phyloP scores from a whole-genome alignment of 78 protist species.

The Polysphondylium violaceum region DNA sequence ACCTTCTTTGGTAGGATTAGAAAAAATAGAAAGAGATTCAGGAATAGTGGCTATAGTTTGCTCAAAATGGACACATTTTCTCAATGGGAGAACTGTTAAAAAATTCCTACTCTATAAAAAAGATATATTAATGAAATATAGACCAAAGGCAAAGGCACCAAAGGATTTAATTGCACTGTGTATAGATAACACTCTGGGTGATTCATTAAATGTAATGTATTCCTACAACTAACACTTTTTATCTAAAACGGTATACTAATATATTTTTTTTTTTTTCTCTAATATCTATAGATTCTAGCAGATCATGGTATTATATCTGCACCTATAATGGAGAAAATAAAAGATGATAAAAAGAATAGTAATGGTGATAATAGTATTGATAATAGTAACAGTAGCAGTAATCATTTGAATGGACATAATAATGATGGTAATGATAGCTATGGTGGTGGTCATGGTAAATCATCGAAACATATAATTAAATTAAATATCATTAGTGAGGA shows the following conservation, averaged over 20 bases:
- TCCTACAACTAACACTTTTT: background rate
- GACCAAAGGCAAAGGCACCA: background rate
- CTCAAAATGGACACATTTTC: slow-evolving; percentile 38
- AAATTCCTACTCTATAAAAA: slow-evolving; percentile 23
- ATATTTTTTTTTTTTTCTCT: background rate
- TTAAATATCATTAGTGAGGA: background rate
- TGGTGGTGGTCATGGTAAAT: background rate
- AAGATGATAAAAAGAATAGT: background rate
- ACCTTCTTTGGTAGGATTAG: too few species aligned
- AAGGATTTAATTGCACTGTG: slow-evolving; percentile 2
- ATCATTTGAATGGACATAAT: background rate
- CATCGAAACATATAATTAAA: background rate
- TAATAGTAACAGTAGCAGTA: background rate
- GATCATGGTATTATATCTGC: slow-evolving; percentile 10
- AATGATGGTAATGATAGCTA: background rate
- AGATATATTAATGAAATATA: slow-evolving; percentile 7
- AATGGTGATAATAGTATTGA: background rate
- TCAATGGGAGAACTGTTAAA: slow-evolving; percentile 20
- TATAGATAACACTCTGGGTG: slow-evolving; percentile 5
- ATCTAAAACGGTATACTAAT: background rate
- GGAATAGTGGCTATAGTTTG: slow-evolving; percentile 25
- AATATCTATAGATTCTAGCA: slow-evolving; percentile 4
- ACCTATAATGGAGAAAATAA: slow-evolving; percentile 18
- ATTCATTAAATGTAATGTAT: slow-evolving; percentile 13
- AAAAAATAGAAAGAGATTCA: too few species aligned